phyloP scores from a whole-genome alignment of 2,329 filamentous ascomycete genomes.

The Alternaria incomplexa region DNA sequence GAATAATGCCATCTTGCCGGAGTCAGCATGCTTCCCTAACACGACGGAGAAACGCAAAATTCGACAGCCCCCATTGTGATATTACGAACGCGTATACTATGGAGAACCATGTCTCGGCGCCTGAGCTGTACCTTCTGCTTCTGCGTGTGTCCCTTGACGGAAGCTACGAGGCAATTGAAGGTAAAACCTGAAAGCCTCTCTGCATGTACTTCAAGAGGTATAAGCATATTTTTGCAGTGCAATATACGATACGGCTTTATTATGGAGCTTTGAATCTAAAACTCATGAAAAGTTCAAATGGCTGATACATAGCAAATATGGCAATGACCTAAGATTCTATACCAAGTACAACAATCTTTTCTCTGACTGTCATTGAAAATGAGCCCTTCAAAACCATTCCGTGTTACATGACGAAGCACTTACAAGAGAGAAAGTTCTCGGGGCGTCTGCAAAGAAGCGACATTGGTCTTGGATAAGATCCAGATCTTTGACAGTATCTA shows the following conservation, averaged over 20 bases:
- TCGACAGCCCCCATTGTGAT: slow-evolving; percentile 2
- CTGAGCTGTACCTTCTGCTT: not conserved
- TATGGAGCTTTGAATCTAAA: slow-evolving; percentile 63
- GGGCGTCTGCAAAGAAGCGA: not conserved
- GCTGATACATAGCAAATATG: not conserved
- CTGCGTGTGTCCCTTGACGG: not conserved
- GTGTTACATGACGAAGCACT: slow-evolving; percentile 63
- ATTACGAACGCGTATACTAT: slow-evolving; percentile 15
- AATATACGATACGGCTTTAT: slow-evolving; percentile 69
- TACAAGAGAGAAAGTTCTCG: slow-evolving; percentile 31
- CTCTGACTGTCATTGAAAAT: not conserved
- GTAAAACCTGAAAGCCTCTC: not conserved
- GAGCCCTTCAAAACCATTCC: slow-evolving; percentile 70
- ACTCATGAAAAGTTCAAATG: slow-evolving; percentile 6
- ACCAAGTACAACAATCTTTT: not conserved
- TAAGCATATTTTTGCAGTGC: slow-evolving; percentile 56
- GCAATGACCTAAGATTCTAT: not conserved
- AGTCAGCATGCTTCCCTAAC: not conserved
- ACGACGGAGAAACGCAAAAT: slow-evolving; percentile 8
- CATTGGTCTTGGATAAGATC: not conserved
- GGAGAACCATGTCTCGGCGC: not conserved
- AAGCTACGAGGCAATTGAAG: not conserved
- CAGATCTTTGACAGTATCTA: slow-evolving; percentile 43
- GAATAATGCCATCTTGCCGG: not conserved
- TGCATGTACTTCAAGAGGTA: slow-evolving; percentile 15